Percentiles rank a stretch among this genome's conserved stretches.
phyloP scores from a whole-genome alignment of 352 stramenopile species.

The Labyrinthula sp. region DNA sequence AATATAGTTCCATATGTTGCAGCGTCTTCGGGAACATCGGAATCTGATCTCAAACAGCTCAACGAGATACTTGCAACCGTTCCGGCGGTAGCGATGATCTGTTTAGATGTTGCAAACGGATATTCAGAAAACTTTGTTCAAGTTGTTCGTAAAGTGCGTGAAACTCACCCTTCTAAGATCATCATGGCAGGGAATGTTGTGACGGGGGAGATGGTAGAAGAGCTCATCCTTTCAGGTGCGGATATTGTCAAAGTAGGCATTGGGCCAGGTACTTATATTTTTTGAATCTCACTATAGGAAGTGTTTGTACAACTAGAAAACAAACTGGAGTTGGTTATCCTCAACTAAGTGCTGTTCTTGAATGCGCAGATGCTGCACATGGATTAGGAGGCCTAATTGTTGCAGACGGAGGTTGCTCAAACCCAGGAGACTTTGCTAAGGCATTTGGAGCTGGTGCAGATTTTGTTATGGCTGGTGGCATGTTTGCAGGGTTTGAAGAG shows the following conservation, averaged over 20 bases:
- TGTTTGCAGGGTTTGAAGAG: slow-evolving; percentile 68
- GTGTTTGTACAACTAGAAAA: slow-evolving; percentile 66
- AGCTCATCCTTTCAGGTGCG: slow-evolving; percentile 60
- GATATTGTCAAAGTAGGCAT: slow-evolving; percentile 80
- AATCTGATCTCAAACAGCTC: slow-evolving; percentile 48
- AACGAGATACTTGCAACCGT: slow-evolving; percentile 43
- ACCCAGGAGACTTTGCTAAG: slow-evolving; percentile 61
- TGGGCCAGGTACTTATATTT: slow-evolving; percentile 50
- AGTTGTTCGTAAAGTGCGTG: slow-evolving; percentile 44
- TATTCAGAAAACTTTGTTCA: slow-evolving; percentile 31
- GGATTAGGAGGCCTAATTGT: slow-evolving; percentile 62
- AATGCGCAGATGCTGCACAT: slow-evolving; percentile 64
- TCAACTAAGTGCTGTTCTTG: slow-evolving; percentile 62
- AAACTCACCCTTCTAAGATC: slow-evolving; percentile 38
- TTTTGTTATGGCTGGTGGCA: slow-evolving; percentile 72
- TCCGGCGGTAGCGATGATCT: slow-evolving; percentile 52
- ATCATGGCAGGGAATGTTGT: slow-evolving; percentile 75
- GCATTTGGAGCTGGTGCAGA: slow-evolving; percentile 64
- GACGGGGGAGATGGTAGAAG: slow-evolving; percentile 68
- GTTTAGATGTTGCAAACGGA: slow-evolving; percentile 62
- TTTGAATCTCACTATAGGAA: too few species aligned
- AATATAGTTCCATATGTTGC: slow-evolving; percentile 48
- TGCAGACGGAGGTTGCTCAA: slow-evolving; percentile 61
- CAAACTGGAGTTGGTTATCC: slow-evolving; percentile 70
- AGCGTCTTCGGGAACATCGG: slow-evolving; percentile 49